Evolutionary conservation across 2,329 filamentous ascomycete species (phyloP).

Genomic region (Alternaria dauci): DNA sequence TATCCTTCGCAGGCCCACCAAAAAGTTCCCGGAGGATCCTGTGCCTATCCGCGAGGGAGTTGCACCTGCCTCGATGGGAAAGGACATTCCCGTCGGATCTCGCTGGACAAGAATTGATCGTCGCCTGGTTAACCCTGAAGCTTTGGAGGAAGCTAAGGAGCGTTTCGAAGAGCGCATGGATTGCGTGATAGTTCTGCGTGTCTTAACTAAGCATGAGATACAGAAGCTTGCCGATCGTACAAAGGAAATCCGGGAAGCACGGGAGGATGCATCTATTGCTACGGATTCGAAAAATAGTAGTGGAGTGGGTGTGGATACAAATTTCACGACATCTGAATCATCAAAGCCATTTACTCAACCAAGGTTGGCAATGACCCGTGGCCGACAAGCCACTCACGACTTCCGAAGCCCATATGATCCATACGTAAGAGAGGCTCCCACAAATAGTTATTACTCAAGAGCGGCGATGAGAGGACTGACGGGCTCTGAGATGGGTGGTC

Average conservation of each 20-base stretch:
- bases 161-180: slow-evolving; percentile 91
- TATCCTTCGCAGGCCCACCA: slow-evolving; percentile 83
- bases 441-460: too few species aligned
- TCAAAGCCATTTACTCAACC: too few species aligned
- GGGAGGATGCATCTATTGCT: too few species aligned
- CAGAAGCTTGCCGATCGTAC: slow-evolving; percentile 85
- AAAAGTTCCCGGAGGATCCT: slow-evolving; percentile 85
- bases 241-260: slow-evolving; percentile 71
- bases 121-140: slow-evolving; percentile 87
- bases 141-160: slow-evolving; percentile 85
- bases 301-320: too few species aligned
- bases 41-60: slow-evolving; percentile 88
- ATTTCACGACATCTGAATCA: too few species aligned
- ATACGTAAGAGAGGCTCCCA: too few species aligned
- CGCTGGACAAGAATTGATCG: slow-evolving; percentile 94
- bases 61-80: slow-evolving; percentile 76
- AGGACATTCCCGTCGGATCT: slow-evolving; percentile 75
- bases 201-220: slow-evolving; percentile 88
- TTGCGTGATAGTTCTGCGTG: slow-evolving; percentile 89
- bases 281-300: too few species aligned
- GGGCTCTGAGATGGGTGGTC: too few species aligned
- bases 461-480: too few species aligned
- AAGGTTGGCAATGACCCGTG: too few species aligned
- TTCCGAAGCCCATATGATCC: too few species aligned
- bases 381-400: too few species aligned